A percentile compares a stretch with the other conserved stretches of the same genome.
These are phyloP conservation scores for Pseudozyma thailandica DNA, from an alignment of 1,284 basidiomycete genomes.

Conservation along the genomic window DNA sequence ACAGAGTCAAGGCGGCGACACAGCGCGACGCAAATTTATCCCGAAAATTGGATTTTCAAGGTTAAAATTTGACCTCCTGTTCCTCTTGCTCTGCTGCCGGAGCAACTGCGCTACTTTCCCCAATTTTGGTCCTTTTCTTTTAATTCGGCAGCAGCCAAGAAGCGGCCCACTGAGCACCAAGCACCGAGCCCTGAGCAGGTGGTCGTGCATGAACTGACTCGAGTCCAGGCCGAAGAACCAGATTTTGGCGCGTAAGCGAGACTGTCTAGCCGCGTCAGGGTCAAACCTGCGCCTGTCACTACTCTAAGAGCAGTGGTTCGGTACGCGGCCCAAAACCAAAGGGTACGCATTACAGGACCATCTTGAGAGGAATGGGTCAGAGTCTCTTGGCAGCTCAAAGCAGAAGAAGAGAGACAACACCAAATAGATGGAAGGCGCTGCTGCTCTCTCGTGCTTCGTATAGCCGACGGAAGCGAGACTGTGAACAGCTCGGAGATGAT, in stretches of 20 bases:
- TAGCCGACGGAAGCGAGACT: neutral
- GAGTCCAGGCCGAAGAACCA: slow-evolving; percentile 8
- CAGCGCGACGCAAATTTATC: neutral
- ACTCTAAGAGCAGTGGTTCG: neutral
- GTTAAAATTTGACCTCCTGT: neutral
- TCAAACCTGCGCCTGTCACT: slow-evolving; percentile 7
- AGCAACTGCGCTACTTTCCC: slow-evolving; percentile 3
- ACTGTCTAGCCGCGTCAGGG: slow-evolving; percentile 15
- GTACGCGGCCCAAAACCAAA: neutral
- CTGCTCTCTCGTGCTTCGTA: neutral
- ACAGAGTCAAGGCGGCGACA: neutral
- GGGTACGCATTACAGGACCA: neutral
- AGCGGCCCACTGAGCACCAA: too few relatives aligned
- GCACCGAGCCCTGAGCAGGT: too few relatives aligned
- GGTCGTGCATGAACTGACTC: too few relatives aligned
- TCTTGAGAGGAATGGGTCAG: neutral
- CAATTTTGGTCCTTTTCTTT: neutral
- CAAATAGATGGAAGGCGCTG: neutral
- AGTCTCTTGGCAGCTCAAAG: neutral
- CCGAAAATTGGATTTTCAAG: neutral
- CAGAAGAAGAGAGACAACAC: too few relatives aligned
- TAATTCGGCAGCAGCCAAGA: neutral
- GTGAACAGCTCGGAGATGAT: neutral
- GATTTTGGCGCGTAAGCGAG: slow-evolving; percentile 23
- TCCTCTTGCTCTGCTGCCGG: too few relatives aligned